Conservation (phyloP, 2,329 filamentous ascomycete genomes). For the Paecilomyces sp. region DNA sequence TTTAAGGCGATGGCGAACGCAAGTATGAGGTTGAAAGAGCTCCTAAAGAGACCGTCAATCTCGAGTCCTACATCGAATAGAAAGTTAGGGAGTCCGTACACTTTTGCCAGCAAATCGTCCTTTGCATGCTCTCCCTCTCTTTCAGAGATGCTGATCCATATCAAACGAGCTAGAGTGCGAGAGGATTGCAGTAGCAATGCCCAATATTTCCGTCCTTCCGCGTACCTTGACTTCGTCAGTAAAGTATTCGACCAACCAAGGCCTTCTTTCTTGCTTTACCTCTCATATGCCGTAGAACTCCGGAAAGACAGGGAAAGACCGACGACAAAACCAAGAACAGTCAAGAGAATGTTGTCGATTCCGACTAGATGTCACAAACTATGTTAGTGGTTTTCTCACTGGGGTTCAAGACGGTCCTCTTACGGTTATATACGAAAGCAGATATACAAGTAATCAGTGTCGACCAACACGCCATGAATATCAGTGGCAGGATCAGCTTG, state of each 20-base stretch:
- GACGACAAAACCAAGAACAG: conserved; percentile 74
- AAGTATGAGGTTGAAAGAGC: conserved; percentile 68
- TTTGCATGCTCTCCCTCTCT: conserved; percentile 53
- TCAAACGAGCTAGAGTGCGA: conserved; percentile 58
- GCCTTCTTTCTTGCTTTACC: conserved; percentile 25
- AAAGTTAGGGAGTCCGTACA: conserved; percentile 31
- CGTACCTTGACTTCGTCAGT: conserved; percentile 34
- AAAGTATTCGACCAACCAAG: background rate
- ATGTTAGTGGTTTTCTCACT: conserved; percentile 2
- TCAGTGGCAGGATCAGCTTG: conserved; percentile 63
- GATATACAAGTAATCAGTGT: conserved; percentile 56
- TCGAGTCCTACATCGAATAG: background rate
- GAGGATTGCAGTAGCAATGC: conserved; percentile 49
- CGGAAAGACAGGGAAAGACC: conserved; percentile 72
- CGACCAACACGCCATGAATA: conserved; percentile 58
- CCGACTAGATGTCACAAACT: conserved; percentile 30
- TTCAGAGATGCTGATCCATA: conserved; percentile 72
- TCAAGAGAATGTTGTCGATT: conserved; percentile 63
- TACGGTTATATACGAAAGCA: conserved; percentile 35
- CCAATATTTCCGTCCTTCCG: conserved; percentile 59
- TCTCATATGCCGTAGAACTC: conserved; percentile 69
- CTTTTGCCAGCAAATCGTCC: conserved; percentile 61
- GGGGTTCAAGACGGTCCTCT: conserved; percentile 6
- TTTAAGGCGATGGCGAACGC: conserved; percentile 73
- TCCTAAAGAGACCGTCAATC: conserved; percentile 26